Base-by-base conservation (phyloP, 164 flowering plant species). In the Macadamia tetraphylla region DNA sequence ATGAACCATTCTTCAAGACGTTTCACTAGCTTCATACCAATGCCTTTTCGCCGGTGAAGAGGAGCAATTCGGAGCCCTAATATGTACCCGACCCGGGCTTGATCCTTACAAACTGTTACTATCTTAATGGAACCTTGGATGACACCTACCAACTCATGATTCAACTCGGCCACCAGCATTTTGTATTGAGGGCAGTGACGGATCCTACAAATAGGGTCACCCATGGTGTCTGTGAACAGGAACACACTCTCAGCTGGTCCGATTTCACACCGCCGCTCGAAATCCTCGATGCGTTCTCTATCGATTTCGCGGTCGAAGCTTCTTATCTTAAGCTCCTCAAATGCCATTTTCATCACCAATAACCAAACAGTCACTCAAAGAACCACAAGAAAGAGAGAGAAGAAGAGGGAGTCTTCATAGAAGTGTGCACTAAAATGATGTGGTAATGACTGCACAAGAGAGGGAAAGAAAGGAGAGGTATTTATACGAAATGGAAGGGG, bases 191-290 rank as follows among this genome's bases (percentile, higher is more conserved):
- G 88, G 71, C 79, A 74, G 70, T 84, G 76, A 14, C 90, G 80
- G 67, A 89, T 81, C 69, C 90, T 80, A 71, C 86, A 86, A 17
- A 87, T 81, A 79, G 95, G 92, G 81, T 89, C 95, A 35, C 90
- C 90, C 83, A 89, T 46, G 10, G 80, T 81, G 78, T 89, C 90
- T 0, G 85, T 80, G 79, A 82, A 77, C 72, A 89, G 83, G 63
- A 77, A 77, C 3, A 72, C 66, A 13, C 78, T 72, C 14, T 80
- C 73, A 0, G 64, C 44, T 2, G 88, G 80, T 12, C 92, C 89
- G 65, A 89, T 87, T 65, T 79, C 86, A 44, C 92, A 89, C 53
- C 78, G 77, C 62, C 82, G 70, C 72, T 89, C 90, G 1, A 89
- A 80, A 18, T 77, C 84, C 70, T 84, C 88, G 15, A 89, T 82